Conservation (phyloP, 2,329 filamentous ascomycete species). For the Penicillium sp. region DNA sequence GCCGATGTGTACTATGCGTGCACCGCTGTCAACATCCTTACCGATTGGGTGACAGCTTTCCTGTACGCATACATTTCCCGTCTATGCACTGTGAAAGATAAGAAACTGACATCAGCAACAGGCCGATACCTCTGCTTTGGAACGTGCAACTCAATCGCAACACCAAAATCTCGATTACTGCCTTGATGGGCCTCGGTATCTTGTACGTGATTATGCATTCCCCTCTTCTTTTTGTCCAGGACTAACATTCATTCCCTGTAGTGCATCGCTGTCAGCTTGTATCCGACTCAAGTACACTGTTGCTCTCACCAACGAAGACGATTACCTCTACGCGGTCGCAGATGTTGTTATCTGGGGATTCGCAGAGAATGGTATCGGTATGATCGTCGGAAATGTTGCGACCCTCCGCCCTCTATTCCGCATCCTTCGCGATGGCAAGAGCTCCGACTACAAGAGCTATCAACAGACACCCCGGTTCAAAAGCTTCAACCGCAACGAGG, state of each 20-base stretch:
- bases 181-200: conserved; percentile 48
- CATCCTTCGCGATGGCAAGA: conserved; percentile 20
- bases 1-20: conserved; percentile 26
- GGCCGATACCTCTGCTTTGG: conserved; percentile 44
- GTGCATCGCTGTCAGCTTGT: conserved; percentile 27
- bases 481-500: conserved; percentile 3
- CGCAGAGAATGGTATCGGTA: conserved; percentile 52
- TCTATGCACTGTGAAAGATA: conserved; percentile 22
- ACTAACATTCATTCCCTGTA: conserved; percentile 29
- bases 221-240: not conserved
- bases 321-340: conserved; percentile 45
- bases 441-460: conserved; percentile 15
- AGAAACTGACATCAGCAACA: conserved; percentile 28
- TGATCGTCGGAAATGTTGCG: conserved; percentile 51
- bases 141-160: conserved; percentile 46
- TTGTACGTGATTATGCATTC: conserved; percentile 39
- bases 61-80: conserved; percentile 8
- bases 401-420: conserved; percentile 48
- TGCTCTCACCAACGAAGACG: conserved; percentile 39
- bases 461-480: conserved; percentile 8
- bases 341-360: conserved; percentile 51
- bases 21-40: conserved; percentile 27
- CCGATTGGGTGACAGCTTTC: conserved; percentile 26
- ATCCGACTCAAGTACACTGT: conserved; percentile 47
- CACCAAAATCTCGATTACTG: conserved; percentile 48